A percentile compares a stretch with the other conserved stretches of the same genome.
These are phyloP conservation scores for Wickerhamiella occidentalis DNA, from an alignment of 805 yeast species.

Conservation along the genomic window DNA sequence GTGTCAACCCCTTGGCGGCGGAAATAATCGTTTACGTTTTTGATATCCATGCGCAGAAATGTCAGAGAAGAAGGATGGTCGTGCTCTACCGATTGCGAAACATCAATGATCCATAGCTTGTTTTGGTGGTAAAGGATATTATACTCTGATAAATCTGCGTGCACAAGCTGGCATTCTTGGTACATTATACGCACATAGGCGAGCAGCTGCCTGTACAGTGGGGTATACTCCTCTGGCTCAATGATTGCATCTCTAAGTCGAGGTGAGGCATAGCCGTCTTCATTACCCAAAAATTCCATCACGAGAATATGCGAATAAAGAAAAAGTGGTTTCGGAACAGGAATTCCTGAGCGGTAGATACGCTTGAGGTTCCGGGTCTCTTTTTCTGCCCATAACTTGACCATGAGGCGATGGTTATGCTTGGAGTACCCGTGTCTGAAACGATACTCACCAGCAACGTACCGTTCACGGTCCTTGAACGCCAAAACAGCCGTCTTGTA, in stretches of 20 bases:
- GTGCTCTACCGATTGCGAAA: constrained; percentile 94
- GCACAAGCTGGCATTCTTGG: constrained; percentile 80
- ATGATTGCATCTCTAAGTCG: constrained; percentile 74
- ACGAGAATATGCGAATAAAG: constrained; percentile 81
- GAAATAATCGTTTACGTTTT: constrained; percentile 85
- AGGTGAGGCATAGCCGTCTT: constrained; percentile 79
- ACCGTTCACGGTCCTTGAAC: constrained; percentile 92
- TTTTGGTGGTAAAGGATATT: constrained; percentile 71
- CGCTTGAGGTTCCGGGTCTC: constrained; percentile 89
- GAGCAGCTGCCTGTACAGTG: constrained; percentile 65
- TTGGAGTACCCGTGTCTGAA: constrained; percentile 74
- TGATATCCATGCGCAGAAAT: constrained; percentile 93
- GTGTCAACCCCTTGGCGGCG: constrained; percentile 59
- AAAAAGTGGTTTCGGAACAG: constrained; percentile 89
- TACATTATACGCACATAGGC: constrained; percentile 78
- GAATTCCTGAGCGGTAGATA: constrained; percentile 62
- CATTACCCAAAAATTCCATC: constrained; percentile 80
- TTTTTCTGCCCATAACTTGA: constrained; percentile 96
- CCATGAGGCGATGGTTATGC: constrained; percentile 94
- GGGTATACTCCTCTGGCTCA: constrained; percentile 43
- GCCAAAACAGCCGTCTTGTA: constrained; percentile 93
- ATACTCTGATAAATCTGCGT: constrained; percentile 94
- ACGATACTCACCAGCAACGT: constrained; percentile 91
- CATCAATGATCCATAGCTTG: constrained; percentile 80
- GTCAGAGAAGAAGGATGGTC: constrained; percentile 96